Evolutionary conservation across 192 early-diverging fungal genomes (phyloP), one percentile per base, ranked within the genome.

Genomic region (Radiomyces spectabilis): DNA sequence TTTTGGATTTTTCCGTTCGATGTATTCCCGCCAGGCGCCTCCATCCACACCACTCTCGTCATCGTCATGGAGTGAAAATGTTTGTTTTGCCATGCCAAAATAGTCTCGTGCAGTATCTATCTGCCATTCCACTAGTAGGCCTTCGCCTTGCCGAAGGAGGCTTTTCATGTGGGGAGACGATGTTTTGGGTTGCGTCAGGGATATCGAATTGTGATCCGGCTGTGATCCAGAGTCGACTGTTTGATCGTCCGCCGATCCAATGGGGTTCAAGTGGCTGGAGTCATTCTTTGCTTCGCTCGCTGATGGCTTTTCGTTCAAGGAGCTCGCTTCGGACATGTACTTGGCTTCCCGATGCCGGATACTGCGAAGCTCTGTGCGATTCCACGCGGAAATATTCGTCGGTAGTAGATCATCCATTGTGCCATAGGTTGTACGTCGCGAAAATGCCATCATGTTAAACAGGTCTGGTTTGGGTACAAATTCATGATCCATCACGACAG

Each of bases 121-220:
- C 0, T 16, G 32, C 56, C 57, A 65, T 5, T 42, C 40, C 5
- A 59, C 2, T 4, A 65, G 6, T 26, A 65, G 49, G 9, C 56
- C 63, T 45, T 65, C 63, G 24, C 66, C 66, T 38, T 68, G 66
- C 26, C 59, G 26, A 32, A 67, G 60, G 4, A 49, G n/a, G n/a
- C n/a, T n/a, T n/a, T n/a, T n/a, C 54, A 24, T 40, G 37, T 13
- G 41, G 10, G 54, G 41, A 6, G 52, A 39, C 15, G 38, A 25
- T 15, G n/a, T 19, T 2, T 8, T 12, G 5, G 21, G 33, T 21
- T 25, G 15, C 21, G 21, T 33, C 9, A 27, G 16, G 13, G 16
- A 30, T n/a, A n/a, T n/a, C n/a, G n/a, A n/a, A n/a, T n/a, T n/a
- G n/a, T n/a, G n/a, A n/a, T n/a, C n/a, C n/a, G n/a, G n/a, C n/a